Evolutionary conservation across 345 rosid genomes (phyloP).

Genomic region (Rhodomyrtus tomentosa): DNA sequence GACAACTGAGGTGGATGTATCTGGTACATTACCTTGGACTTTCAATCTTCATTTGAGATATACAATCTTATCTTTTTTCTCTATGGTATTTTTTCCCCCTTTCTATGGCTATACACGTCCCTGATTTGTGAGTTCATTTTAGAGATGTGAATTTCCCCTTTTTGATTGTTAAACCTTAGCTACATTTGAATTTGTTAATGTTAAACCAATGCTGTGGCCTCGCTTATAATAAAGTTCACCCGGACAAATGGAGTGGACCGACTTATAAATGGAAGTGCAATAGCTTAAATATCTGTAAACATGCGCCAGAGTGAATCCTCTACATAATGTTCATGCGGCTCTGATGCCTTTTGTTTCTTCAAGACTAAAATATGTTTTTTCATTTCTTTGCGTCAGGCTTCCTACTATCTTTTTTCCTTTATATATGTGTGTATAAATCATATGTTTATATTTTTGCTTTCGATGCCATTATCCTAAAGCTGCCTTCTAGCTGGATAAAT

Average conservation of each 20-base stretch:
- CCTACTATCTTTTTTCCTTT: not conserved
- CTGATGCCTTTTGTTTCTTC: not conserved
- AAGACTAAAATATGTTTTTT: not conserved
- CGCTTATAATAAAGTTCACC: not conserved
- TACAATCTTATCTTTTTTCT: not conserved
- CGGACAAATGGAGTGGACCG: not conserved
- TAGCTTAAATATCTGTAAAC: not conserved
- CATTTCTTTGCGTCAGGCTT: not conserved
- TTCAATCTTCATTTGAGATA: not conserved
- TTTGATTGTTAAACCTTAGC: not conserved
- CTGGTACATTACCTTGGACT: constrained; percentile 36
- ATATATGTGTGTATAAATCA: no score
- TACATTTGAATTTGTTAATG: not conserved
- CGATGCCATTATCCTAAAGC: not conserved
- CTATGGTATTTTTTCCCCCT: not conserved
- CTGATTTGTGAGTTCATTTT: not conserved
- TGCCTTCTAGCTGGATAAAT: not conserved
- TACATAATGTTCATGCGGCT: not conserved
- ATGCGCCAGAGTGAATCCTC: not conserved
- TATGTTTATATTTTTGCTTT: not conserved
- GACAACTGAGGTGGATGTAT: constrained; percentile 80
- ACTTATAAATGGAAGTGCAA: not conserved
- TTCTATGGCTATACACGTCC: not conserved
- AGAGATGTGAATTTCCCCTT: not conserved
- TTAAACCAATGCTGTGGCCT: not conserved